Base-by-base conservation (phyloP, 116 monocot species). In the Papilionanthe hybrid region DNA sequence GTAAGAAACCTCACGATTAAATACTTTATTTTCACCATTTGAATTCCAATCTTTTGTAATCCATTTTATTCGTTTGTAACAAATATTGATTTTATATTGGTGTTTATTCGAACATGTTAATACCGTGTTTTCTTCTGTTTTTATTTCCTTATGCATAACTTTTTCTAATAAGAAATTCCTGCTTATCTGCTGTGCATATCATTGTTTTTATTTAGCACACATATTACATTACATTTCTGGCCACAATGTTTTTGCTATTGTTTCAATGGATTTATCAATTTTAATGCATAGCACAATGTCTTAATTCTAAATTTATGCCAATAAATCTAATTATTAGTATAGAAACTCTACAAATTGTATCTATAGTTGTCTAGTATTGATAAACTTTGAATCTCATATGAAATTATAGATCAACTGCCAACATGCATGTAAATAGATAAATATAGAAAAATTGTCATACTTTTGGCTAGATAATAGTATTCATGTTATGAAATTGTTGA, bases 1-100 rank as follows among this genome's bases (percentile, higher is more conserved):
- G 80, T 87, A 81, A 81, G 69, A 69, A 30, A 30, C 23, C 13
- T 69, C 18, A 37, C 37, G 29, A 13, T 69, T 15, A 68, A 17
- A 25, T 69, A 32, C 37, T 69, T 37, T 68, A 60, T 69, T 69
- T 29, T 69, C 15, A 17, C 13, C 69, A 69, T 69, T 7, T 7
- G 7, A 69, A 25, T 69, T 69, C 11, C 37, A 69, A 37, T 63
- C 37, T 4, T 13, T 69, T 69, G 13, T 7, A 37, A 29, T 37
- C 37, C 15, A 69, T 69, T 69, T 69, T 11, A 17, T 69, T 69
- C 37, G 11, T 17, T 63, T 22, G 12, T 23, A 63, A 23, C 3
- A 22, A 63, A 25, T 63, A 22, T 63, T 63, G 63, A 23, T 63
- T 63, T 20, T 63, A 25, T 63, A 23, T 63, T 63, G n/a, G 63